A percentile compares a stretch with the other conserved stretches of the same genome.
Evolutionary conservation across 305 asterid genomes (phyloP).

Genomic region (Caryopteris hybrid): DNA sequence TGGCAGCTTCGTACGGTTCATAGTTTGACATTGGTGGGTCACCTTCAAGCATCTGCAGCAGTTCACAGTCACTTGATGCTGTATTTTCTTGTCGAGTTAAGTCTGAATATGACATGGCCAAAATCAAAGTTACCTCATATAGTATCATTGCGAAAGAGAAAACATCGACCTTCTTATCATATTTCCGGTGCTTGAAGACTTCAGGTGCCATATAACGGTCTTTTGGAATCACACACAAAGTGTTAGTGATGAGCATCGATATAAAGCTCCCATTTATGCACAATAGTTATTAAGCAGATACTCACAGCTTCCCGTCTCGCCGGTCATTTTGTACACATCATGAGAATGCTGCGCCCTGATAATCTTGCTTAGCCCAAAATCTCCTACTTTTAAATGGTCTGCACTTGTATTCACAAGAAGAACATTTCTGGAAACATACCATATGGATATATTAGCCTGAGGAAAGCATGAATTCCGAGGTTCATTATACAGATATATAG

Average conservation of each 20-base stretch:
- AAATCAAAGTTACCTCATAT: slow-evolving; percentile 59
- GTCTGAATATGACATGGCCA: not conserved
- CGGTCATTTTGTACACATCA: slow-evolving; percentile 96
- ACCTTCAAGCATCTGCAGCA: slow-evolving; percentile 94
- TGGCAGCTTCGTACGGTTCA: slow-evolving; percentile 94
- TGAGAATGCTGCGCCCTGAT: slow-evolving; percentile 86
- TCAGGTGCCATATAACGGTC: slow-evolving; percentile 99
- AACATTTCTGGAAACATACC: slow-evolving; percentile 66
- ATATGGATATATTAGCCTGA: slow-evolving; percentile 14
- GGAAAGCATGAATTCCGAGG: not conserved
- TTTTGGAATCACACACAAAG: slow-evolving; percentile 23
- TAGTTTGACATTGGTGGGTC: slow-evolving; percentile 77
- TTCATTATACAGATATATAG: not conserved
- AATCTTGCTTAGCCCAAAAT: slow-evolving; percentile 95
- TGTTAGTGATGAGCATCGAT: not conserved
- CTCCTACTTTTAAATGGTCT: slow-evolving; percentile 97
- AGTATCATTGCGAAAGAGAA: slow-evolving; percentile 96
- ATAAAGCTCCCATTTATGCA: not conserved
- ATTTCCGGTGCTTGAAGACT: slow-evolving; percentile 91
- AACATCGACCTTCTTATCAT: slow-evolving; percentile 96
- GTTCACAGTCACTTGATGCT: not conserved
- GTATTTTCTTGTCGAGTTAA: slow-evolving; percentile 14
- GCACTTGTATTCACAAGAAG: slow-evolving; percentile 87
- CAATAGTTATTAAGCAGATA: slow-evolving; percentile 4
- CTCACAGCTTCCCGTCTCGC: slow-evolving; percentile 99